These are phyloP conservation scores for Aspergillus floridensis DNA, from an alignment of 2,329 filamentous ascomycete species.

Conservation along the genomic window DNA sequence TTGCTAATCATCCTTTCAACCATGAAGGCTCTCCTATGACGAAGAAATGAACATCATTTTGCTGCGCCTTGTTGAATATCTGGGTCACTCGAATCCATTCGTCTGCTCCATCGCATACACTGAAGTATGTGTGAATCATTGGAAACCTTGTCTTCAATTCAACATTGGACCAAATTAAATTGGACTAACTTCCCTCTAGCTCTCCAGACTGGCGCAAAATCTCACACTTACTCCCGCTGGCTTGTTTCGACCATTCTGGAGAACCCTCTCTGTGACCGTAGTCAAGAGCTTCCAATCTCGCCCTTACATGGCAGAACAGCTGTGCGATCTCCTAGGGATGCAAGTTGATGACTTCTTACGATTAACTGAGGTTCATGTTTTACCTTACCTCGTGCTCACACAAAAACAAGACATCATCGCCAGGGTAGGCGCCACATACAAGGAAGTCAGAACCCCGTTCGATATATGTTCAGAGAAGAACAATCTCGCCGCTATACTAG, in stretches of 20 bases:
- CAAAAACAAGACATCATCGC: slow-evolving; percentile 75
- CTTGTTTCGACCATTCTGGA: slow-evolving; percentile 85
- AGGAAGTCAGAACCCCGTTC: slow-evolving; percentile 53
- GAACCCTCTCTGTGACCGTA: slow-evolving; percentile 74
- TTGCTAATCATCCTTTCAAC: slow-evolving; percentile 11
- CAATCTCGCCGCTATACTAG: slow-evolving; percentile 59
- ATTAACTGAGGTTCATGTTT: slow-evolving; percentile 72
- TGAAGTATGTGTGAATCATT: slow-evolving; percentile 54
- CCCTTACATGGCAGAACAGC: slow-evolving; percentile 76
- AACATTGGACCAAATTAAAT: neutral
- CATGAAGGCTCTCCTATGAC: slow-evolving; percentile 63
- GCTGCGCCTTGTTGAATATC: slow-evolving; percentile 77
- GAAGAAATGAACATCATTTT: slow-evolving; percentile 85
- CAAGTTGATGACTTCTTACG: slow-evolving; percentile 71
- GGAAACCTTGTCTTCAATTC: neutral
- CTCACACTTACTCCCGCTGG: slow-evolving; percentile 62
- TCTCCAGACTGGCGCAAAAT: slow-evolving; percentile 68
- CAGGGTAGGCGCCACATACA: slow-evolving; percentile 71
- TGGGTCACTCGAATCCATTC: slow-evolving; percentile 78
- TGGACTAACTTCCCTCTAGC: slow-evolving; percentile 35
- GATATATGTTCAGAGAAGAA: slow-evolving; percentile 60
- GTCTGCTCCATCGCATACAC: slow-evolving; percentile 79
- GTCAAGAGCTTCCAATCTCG: slow-evolving; percentile 76
- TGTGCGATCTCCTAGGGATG: slow-evolving; percentile 78
- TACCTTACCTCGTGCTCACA: slow-evolving; percentile 81